A percentile compares a stretch with the other conserved stretches of the same genome.
Evolutionary conservation across 176 grass and related monocot species (phyloP).

Genomic region (Echinochloa phyllopogon): DNA sequence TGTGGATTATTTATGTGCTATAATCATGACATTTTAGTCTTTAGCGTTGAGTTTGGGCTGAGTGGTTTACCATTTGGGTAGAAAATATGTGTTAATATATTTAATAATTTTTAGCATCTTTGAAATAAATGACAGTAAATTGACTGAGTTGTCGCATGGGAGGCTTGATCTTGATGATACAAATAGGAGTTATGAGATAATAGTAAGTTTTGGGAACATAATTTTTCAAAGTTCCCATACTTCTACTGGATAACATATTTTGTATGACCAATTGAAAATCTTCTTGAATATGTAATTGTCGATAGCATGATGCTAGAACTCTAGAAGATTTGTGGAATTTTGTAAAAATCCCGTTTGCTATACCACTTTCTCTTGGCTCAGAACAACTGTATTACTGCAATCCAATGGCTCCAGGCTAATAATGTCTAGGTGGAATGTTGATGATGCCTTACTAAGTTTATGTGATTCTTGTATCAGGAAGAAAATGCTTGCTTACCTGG

Average conservation of each 20-base stretch:
- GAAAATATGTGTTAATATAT: not conserved
- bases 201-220: not conserved
- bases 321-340: no score
- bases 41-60: not conserved
- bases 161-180: not conserved
- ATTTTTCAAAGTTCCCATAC: not conserved
- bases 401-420: not conserved
- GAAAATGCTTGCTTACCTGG: not conserved
- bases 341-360: no score
- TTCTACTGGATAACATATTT: not conserved
- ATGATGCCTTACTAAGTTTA: not conserved
- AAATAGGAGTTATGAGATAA: not conserved
- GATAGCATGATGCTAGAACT: no score
- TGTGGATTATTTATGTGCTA: not conserved
- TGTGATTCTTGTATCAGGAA: not conserved
- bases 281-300: no score
- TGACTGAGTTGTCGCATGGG: not conserved
- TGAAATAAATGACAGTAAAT: not conserved
- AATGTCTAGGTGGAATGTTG: not conserved
- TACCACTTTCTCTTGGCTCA: no score
- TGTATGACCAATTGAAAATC: no score
- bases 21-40: not conserved
- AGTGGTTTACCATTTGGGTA: not conserved
- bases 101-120: not conserved
- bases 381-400: not conserved